phyloP scores from a whole-genome alignment of 2,329 filamentous ascomycete species.

The Fusarium robinianum region DNA sequence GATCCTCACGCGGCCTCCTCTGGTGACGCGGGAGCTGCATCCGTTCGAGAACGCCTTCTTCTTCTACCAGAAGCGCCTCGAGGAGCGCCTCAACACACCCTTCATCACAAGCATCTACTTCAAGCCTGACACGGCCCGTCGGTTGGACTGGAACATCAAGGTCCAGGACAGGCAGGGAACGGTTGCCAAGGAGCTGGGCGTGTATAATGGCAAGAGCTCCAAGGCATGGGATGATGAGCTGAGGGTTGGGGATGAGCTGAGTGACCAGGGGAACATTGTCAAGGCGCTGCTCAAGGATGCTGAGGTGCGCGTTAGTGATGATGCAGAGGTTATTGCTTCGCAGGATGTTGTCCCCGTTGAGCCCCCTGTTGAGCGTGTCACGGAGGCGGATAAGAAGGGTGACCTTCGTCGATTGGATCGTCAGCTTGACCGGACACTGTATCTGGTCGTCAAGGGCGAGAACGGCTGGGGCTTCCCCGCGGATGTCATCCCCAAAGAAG shows the following conservation, averaged over 20 bases:
- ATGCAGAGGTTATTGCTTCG: slow-evolving; percentile 61
- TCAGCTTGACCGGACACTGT: slow-evolving; percentile 78
- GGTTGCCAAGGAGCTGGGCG: slow-evolving; percentile 81
- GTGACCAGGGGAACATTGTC: slow-evolving; percentile 65
- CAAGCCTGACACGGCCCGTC: slow-evolving; percentile 83
- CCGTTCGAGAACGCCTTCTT: slow-evolving; percentile 92
- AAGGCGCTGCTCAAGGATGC: slow-evolving; percentile 76
- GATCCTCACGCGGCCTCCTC: slow-evolving; percentile 84
- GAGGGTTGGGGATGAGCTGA: slow-evolving; percentile 71
- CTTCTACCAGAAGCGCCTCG: slow-evolving; percentile 96
- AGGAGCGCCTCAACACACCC: slow-evolving; percentile 85
- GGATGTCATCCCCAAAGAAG: slow-evolving; percentile 68
- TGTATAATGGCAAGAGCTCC: slow-evolving; percentile 72
- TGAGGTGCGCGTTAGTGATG: slow-evolving; percentile 63
- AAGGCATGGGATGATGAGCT: slow-evolving; percentile 92
- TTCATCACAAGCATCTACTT: slow-evolving; percentile 95
- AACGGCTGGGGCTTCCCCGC: slow-evolving; percentile 85
- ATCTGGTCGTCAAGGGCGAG: slow-evolving; percentile 78
- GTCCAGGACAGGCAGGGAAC: slow-evolving; percentile 72
- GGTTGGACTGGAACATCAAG: slow-evolving; percentile 90
- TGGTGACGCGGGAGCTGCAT: slow-evolving; percentile 81
- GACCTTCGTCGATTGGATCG: slow-evolving; percentile 81
- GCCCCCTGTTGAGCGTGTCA: slow-evolving; percentile 69
- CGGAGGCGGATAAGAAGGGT: slow-evolving; percentile 76
- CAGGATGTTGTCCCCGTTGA: slow-evolving; percentile 70